phyloP scores from a whole-genome alignment of 441 rosid species.

The Erysimum pusillum region DNA sequence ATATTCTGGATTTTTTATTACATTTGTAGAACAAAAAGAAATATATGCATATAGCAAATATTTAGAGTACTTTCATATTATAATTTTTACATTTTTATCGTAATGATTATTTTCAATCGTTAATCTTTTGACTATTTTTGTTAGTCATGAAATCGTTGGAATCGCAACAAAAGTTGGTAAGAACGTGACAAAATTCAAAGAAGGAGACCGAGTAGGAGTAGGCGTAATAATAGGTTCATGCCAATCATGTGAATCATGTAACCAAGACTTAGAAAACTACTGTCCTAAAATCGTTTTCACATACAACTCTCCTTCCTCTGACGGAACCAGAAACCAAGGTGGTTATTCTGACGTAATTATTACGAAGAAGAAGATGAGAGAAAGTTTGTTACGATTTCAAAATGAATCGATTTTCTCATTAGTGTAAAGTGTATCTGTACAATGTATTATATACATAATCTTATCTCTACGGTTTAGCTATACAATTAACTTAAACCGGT shows the following conservation, averaged over 20 bases:
- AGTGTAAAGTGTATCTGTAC: too few relatives aligned
- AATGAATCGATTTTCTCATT: too few relatives aligned
- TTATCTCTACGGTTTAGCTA: too few relatives aligned
- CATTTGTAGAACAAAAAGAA: background rate
- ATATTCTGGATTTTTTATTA: conserved; percentile 1
- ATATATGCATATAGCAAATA: background rate
- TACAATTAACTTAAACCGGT: too few relatives aligned
- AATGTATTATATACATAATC: too few relatives aligned
- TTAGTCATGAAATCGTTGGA: conserved; percentile 74
- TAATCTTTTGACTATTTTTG: background rate
- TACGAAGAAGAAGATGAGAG: too few relatives aligned
- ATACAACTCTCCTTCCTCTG: conserved; percentile 57
- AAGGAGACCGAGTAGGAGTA: conserved; percentile 75
- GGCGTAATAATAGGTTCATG: conserved; percentile 80
- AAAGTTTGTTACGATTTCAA: too few relatives aligned
- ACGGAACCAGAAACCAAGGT: conserved; percentile 75
- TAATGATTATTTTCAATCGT: background rate
- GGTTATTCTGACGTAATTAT: conserved; percentile 86
- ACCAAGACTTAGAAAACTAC: conserved; percentile 78
- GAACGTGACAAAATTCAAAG: conserved; percentile 63
- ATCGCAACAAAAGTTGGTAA: conserved; percentile 62
- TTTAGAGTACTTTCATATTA: background rate
- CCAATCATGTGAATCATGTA: conserved; percentile 69
- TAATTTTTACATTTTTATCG: background rate
- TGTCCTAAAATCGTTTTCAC: conserved; percentile 65